These are phyloP conservation scores for Naganishia sp. DNA, from an alignment of 1,284 basidiomycete genomes.

Conservation along the genomic window DNA sequence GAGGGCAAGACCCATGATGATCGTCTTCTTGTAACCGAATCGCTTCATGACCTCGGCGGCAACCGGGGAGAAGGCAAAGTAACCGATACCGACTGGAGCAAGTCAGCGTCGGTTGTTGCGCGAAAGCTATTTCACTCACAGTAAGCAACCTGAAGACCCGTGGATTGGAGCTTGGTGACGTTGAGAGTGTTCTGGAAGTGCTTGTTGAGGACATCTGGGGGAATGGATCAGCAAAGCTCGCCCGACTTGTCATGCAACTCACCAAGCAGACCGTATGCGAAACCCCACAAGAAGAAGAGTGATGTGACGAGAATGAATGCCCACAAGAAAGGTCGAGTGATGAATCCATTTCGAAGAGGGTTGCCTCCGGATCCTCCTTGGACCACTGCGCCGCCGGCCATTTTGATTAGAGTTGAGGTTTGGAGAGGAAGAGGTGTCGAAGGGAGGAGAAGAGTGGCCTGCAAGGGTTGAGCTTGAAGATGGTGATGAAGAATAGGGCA, in stretches of 20 bases:
- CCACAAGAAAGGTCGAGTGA: constrained; percentile 46
- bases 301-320: constrained; percentile 73
- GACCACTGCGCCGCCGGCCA: constrained; percentile 50
- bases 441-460: neutral
- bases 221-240: neutral
- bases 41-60: constrained; percentile 52
- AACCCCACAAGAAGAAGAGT: constrained; percentile 74
- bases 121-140: constrained; percentile 57
- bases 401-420: constrained; percentile 27
- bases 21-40: constrained; percentile 56
- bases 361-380: constrained; percentile 41
- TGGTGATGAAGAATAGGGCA: neutral
- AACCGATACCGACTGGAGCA: constrained; percentile 54
- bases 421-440: constrained; percentile 14
- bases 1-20: constrained; percentile 66
- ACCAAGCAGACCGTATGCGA: constrained; percentile 59
- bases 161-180: constrained; percentile 76
- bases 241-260: neutral
- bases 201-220: constrained; percentile 77
- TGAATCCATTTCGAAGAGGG: constrained; percentile 45
- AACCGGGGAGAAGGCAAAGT: constrained; percentile 58
- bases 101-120: constrained; percentile 31
- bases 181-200: constrained; percentile 73
- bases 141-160: constrained; percentile 81
- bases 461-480: constrained; percentile 1